Evolutionary conservation across 2,329 filamentous ascomycete genomes (phyloP), one percentile per base, ranked within the genome.

Genomic region (Pseudopyricularia cyperi): DNA sequence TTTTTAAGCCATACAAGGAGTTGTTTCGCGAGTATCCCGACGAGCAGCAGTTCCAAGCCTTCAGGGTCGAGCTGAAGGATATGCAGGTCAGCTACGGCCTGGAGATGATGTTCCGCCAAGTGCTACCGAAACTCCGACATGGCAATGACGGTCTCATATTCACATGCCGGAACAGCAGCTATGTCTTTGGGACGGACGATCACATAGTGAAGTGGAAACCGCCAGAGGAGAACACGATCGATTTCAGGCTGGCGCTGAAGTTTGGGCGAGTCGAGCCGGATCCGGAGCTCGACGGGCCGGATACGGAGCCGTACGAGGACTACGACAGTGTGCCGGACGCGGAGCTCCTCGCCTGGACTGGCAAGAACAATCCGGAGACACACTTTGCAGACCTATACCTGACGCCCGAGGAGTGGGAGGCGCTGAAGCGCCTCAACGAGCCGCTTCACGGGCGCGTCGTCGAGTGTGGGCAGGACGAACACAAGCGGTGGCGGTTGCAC

Each of bases 181-280:
- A 98, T 71, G 83, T 84, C 60, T 84, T 86, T 58, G 93, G 93
- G 58, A 98, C 93, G 12, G 93, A 98, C 67, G 80, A 80, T 49
- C 85, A 95, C 65, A 98, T 96, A 56, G 73, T 98, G 37, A 98
- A 98, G 67, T 98, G 93, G 93, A 98, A 98, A 69, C 89, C 91
- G 0, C 88, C 89, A 4, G 76, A 87, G 57, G 93, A 98, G 66
- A 98, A 98, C 70, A 95, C 89, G 0, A 82, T 98, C 59, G 93
- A 98, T 65, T 96, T 95, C 66, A 79, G 85, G 42, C 76, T 97
- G 60, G 79, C 79, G 50, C 76, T 98, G 44, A 74, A 77, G 12
- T 97, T 96, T 61, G 85, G 86, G n/a, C 44, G 28, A 4, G 51
- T 85, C n/a, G 77, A 87, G 54, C 84, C 85, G 1, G 79, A 84